These are phyloP conservation scores for Eucalyptus camaldulensis DNA, from an alignment of 345 rosid genomes.

Conservation along the genomic window DNA sequence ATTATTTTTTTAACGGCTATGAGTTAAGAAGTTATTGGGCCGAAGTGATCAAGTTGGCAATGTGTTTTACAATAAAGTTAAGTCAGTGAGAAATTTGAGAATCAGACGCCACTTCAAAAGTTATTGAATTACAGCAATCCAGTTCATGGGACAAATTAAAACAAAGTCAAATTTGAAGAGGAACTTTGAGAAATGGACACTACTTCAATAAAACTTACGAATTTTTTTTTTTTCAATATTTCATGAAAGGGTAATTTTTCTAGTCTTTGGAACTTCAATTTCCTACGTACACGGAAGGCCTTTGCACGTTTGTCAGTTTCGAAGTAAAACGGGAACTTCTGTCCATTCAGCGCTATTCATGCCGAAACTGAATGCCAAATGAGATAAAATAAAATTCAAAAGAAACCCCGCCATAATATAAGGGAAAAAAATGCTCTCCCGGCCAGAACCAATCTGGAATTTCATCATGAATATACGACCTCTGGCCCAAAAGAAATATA, in stretches of 20 bases:
- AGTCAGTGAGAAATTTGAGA: not conserved
- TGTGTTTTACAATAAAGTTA: not conserved
- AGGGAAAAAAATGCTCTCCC: not conserved
- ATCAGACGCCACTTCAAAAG: not conserved
- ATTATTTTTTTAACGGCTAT: not conserved
- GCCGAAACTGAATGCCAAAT: not conserved
- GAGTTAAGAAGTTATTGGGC: not conserved
- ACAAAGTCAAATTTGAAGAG: not conserved
- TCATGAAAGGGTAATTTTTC: not conserved
- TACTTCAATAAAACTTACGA: not conserved
- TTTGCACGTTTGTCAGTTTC: not conserved
- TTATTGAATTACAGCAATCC: not conserved
- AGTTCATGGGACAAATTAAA: not conserved
- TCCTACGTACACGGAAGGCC: not conserved
- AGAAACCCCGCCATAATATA: not conserved
- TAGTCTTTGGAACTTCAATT: not conserved
- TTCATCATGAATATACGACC: not conserved
- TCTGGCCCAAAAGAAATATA: not conserved
- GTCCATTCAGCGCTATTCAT: not conserved
- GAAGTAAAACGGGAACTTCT: not conserved
- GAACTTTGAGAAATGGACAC: not conserved
- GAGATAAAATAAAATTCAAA: not conserved
- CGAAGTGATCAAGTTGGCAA: not conserved
- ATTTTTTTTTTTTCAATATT: not conserved
- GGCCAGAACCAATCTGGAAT: not conserved